phyloP scores from a whole-genome alignment of 2,329 filamentous ascomycete species.

The Alternaria brassicae region DNA sequence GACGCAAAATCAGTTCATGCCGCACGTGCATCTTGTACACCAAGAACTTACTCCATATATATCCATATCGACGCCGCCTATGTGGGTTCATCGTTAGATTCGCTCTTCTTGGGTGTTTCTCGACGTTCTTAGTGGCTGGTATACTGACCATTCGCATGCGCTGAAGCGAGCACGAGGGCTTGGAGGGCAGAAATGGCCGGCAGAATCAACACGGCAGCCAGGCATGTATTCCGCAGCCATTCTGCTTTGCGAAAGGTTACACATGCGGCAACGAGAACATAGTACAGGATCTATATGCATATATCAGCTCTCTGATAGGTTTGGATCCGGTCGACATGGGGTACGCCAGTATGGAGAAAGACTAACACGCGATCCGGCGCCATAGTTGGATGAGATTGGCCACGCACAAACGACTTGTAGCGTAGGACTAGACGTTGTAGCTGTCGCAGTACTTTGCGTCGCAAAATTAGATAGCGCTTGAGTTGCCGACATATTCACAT shows the following conservation, averaged over 20 bases:
- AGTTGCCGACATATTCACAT: constrained; percentile 48
- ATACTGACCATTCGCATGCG: constrained; percentile 65
- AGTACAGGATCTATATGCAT: constrained; percentile 55
- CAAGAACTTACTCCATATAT: constrained; percentile 59
- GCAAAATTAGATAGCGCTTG: constrained; percentile 33
- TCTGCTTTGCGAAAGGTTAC: constrained; percentile 66
- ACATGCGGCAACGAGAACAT: constrained; percentile 67
- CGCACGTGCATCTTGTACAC: not conserved
- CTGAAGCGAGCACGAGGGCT: constrained; percentile 65
- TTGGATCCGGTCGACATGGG: not conserved
- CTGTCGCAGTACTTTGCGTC: constrained; percentile 16
- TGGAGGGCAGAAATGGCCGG: constrained; percentile 71
- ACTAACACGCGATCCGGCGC: constrained; percentile 61
- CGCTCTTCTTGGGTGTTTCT: constrained; percentile 6
- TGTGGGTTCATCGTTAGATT: constrained; percentile 15
- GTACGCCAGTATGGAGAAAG: not conserved
- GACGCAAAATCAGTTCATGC: not conserved
- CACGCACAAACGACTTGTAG: constrained; percentile 63
- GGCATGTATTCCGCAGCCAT: constrained; percentile 68
- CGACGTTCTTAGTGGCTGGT: constrained; percentile 3
- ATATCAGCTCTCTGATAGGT: constrained; percentile 45
- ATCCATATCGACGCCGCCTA: constrained; percentile 72
- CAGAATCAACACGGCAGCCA: constrained; percentile 66
- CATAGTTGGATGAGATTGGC: constrained; percentile 66
- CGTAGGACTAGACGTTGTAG: constrained; percentile 10